Base-by-base conservation (phyloP, 139 green algal genomes). In the Yamagishiella unicocca region DNA sequence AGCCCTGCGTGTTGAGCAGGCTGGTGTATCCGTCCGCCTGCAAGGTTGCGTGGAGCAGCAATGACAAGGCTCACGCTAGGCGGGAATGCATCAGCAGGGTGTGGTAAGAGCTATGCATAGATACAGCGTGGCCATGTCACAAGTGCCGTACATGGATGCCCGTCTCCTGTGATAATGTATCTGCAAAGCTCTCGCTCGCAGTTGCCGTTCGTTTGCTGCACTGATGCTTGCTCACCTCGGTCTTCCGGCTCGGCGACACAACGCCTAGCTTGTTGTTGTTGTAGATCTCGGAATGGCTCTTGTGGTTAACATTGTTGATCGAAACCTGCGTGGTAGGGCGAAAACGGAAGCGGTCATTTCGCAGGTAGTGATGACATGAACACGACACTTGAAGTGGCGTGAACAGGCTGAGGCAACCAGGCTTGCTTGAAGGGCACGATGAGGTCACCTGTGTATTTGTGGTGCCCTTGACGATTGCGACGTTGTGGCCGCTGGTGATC, bases 281-380 rank as follows among this genome's bases (percentile, higher is more conserved):
- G 12, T 29, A 88, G 1, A 81, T 33, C 22, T 75, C 25, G 21
- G 53, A 1, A 40, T 88, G 12, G 22, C n/a, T 67, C 1, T 25
- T 21, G 29, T 22, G 10, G 55, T 88, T 83, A 25, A 88, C 72
- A 27, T 88, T 88, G 83, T 88, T 88, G 53, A 88, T 88, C 2
- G 83, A 88, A 12, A 84, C 77, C 77, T 83, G 46, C 5, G 72
- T 25, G 35, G 27, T 29, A 25, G 66, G 12, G 66, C 7, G 66
- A 17, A 74, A 19, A 21, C 66, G 31, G n/a, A 4, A 45, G 68
- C 8, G 35, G 31, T 33, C 24, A 50, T 2, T 3, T 5, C 5
- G 25, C 19, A 27, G 35, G 10, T 43, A 14, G 35, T 75, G 67
- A 43, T n/a, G 37, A 17, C 14, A 29, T 19, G 37, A 73, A 2